Base-by-base conservation (phyloP, 2,329 filamentous ascomycete species). In the Grosmannia serpens region DNA sequence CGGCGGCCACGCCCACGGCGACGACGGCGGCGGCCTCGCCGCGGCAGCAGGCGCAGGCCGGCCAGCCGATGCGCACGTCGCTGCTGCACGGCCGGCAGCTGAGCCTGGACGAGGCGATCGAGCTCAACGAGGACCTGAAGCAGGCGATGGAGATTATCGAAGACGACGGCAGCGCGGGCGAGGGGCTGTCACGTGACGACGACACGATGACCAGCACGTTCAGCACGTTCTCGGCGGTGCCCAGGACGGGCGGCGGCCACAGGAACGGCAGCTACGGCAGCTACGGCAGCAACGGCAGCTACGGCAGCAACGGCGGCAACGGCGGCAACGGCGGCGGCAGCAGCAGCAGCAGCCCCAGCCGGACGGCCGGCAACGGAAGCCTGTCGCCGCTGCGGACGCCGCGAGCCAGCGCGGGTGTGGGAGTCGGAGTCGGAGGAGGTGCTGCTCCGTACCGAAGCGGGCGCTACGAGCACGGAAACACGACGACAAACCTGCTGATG, bases 211-310 rank as follows among this genome's bases (percentile, higher is more conserved):
- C 90, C 70, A 96, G 89, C 78, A 86, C 86, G 4, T 88, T 95
- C 69, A 96, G 90, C 75, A 84, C 81, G 15, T 96, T 96, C 71
- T 96, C 92, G 1, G 90, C 89, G 10, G 83, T 96, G 57, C 90
- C 90, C 7, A 89, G 27, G 47, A 6, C 59, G 35, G 9, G 56
- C 27, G 54, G 11, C 60, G 10, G 46, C 35, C 15, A 53, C 55
- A 46, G 46, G 2, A n/a, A n/a, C 20, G 85, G 27, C 47, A 7
- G 4, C 13, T 24, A 24, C 20, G 44, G 56, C 44, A 47, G 29
- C 35, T 38, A 24, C 29, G 55, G 54, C 27, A 26, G 55, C 44
- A 55, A 58, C 24, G 31, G 89, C 10, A 41, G 38, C 41, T n/a
- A 44, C 41, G 85, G 84, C 20, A 24, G 33, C 38, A 10, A 17